Evolutionary conservation across 1,284 basidiomycete species (phyloP).

Genomic region (Wolfiporia cocos): DNA sequence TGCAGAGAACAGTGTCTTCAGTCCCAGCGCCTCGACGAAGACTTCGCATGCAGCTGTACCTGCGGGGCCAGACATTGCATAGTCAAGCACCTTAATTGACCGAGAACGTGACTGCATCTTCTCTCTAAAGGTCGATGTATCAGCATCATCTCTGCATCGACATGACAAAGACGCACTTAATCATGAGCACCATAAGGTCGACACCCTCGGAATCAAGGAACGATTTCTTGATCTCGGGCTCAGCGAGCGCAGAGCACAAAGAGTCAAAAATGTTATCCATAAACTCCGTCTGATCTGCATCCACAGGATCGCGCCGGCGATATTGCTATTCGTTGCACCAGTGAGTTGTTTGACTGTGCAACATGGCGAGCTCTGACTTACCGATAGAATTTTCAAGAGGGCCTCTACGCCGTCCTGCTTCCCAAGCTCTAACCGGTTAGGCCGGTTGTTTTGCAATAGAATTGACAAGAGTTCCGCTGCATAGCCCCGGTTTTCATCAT

Average conservation of each 20-base stretch:
- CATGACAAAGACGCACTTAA: slow-evolving; percentile 62
- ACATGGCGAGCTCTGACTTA: no score
- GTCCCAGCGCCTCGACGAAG: slow-evolving; percentile 84
- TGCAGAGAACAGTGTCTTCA: slow-evolving; percentile 85
- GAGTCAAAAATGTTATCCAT: slow-evolving; percentile 96
- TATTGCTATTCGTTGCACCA: slow-evolving; percentile 76
- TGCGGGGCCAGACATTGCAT: slow-evolving; percentile 81
- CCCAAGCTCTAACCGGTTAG: slow-evolving; percentile 60
- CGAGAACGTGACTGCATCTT: slow-evolving; percentile 76
- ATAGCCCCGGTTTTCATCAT: slow-evolving; percentile 85
- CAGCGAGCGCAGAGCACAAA: slow-evolving; percentile 77
- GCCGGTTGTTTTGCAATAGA: slow-evolving; percentile 68
- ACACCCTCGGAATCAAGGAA: slow-evolving; percentile 92
- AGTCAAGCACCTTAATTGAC: slow-evolving; percentile 87
- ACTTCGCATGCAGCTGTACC: slow-evolving; percentile 74
- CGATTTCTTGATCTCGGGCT: slow-evolving; percentile 69
- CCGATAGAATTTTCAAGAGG: slow-evolving; percentile 75
- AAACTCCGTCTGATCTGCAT: slow-evolving; percentile 91
- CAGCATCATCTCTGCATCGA: background rate
- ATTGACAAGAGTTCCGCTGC: slow-evolving; percentile 89
- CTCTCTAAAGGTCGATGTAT: slow-evolving; percentile 45
- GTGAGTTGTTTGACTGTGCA: no score
- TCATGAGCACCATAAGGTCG: slow-evolving; percentile 94
- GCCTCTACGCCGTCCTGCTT: slow-evolving; percentile 77
- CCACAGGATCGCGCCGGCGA: slow-evolving; percentile 73